Conservation (phyloP, 176 grass and related monocot species). For the Dactylis glomerata region DNA sequence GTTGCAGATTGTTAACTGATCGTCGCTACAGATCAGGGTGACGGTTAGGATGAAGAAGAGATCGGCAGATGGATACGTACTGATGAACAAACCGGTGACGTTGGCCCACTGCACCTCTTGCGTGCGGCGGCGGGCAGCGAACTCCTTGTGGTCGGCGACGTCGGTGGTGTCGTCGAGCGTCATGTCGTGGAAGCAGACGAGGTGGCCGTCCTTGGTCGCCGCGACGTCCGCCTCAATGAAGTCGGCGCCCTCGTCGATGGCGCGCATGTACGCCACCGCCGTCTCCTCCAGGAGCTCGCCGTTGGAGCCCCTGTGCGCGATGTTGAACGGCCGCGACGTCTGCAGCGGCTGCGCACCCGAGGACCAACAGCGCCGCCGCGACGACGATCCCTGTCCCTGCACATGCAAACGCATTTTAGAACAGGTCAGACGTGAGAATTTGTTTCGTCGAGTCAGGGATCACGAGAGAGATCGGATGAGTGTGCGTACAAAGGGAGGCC, state of each 20-base stretch:
- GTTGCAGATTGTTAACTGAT: not conserved
- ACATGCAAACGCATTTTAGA: not conserved
- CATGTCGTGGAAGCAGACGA: conserved; percentile 54
- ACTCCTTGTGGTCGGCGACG: conserved; percentile 45
- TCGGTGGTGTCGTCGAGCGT: conserved; percentile 49
- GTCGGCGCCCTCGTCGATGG: conserved; percentile 54
- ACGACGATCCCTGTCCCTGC: conserved; percentile 14
- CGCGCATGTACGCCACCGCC: conserved; percentile 45
- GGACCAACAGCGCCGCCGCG: not conserved
- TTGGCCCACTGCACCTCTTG: conserved; percentile 49
- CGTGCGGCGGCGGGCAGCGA: conserved; percentile 32
- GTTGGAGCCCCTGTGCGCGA: conserved; percentile 56
- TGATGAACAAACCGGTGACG: conserved; percentile 44
- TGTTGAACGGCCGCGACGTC: conserved; percentile 45
- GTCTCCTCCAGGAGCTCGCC: conserved; percentile 54
- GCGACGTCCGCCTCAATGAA: conserved; percentile 55
- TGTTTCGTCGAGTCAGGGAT: not conserved
- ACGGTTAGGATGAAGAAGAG: not conserved
- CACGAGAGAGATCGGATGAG: not conserved
- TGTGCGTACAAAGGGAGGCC: not conserved
- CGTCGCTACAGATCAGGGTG: not conserved
- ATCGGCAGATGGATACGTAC: not conserved
- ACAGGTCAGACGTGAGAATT: not conserved
- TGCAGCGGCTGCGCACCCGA: conserved; percentile 29
- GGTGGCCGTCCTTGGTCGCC: conserved; percentile 50